A percentile compares a stretch with the other conserved stretches of the same genome.
These are phyloP conservation scores for Rosa hybrid DNA, from an alignment of 331 rosid genomes.

Conservation along the genomic window DNA sequence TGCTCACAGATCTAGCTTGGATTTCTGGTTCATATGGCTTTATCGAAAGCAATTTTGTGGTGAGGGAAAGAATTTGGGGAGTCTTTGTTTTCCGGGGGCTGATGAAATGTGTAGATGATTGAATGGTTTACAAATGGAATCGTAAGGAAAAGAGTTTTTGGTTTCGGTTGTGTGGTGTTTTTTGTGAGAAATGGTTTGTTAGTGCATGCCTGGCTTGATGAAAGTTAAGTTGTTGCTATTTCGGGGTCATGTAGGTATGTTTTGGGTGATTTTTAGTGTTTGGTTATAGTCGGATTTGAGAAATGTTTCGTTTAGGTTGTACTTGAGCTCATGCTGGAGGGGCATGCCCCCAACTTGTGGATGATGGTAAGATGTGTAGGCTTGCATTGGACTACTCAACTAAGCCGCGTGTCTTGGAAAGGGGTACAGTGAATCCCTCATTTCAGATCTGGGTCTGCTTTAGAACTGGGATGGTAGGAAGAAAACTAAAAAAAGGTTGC, in stretches of 20 bases:
- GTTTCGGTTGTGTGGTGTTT: background rate
- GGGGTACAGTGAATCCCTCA: background rate
- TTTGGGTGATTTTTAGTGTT: background rate
- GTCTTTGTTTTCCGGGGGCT: background rate
- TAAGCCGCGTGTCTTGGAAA: no score
- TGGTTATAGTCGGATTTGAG: background rate
- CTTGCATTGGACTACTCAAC: background rate
- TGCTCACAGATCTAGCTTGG: slow-evolving; percentile 6
- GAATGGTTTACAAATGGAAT: background rate
- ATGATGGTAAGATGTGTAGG: background rate
- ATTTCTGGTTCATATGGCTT: background rate
- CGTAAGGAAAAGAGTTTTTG: background rate
- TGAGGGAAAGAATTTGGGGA: background rate
- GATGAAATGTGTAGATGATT: background rate
- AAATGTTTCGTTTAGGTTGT: background rate
- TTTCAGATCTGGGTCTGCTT: background rate
- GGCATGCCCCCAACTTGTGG: background rate
- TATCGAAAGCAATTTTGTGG: background rate
- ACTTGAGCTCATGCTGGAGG: slow-evolving; percentile 4
- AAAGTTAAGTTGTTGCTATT: background rate
- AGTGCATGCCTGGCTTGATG: background rate
- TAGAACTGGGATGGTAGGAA: background rate
- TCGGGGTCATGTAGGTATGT: background rate
- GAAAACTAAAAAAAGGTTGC: background rate
- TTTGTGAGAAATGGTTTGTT: slow-evolving; percentile 3